Evolutionary conservation across 768 basidiomycete genomes (phyloP), one percentile per base, ranked within the genome.

Genomic region (Pholiota molesta): DNA sequence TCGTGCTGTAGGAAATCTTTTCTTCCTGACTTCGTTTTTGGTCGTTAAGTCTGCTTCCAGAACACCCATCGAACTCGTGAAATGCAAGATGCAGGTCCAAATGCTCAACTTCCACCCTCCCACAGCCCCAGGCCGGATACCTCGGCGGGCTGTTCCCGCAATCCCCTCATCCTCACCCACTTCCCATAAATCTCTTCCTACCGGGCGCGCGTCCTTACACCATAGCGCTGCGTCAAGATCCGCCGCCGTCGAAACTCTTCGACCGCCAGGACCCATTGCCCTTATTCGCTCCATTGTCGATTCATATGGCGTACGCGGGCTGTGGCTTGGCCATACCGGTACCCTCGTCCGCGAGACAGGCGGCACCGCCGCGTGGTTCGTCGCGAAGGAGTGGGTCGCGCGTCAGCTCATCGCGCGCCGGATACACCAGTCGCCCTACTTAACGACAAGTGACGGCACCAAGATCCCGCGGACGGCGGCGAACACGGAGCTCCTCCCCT

Each of bases 1-100:
- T 96, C 73, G 82, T 95, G 55, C 77, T 99, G 92, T 94, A 66
- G 59, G 91, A 83, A 7, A 28, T 53, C 57, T 47, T 13, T 52
- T 44, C 39, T 59, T 56, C 35, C 21, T 40, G 52, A 16, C 40
- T 52, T 29, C 55, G 57, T 40, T 21, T 17, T 47, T 57, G 53
- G 19, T 64, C 56, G 23, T 42, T 64, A 19, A 40, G 13, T 35
- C 51, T 47, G 33, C 21, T 42, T 52, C 26, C 68, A 94, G 93
- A 29, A 97, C 95, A 0, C 96, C 96, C 1, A 89, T 98, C 60
- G 96, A 97, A 69, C 88, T 97, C 53, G 86, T 98, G 61, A 97
- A 99, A 76, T 97, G 95, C 79, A 94, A 94, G 74, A 97, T 98
- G 95, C 96, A 97, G 74, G 96, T 97, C 2, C 95, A 97, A 71